Evolutionary conservation across 2,329 filamentous ascomycete genomes (phyloP), one percentile per base, ranked within the genome.

Genomic region (Stemphylium lycopersici): DNA sequence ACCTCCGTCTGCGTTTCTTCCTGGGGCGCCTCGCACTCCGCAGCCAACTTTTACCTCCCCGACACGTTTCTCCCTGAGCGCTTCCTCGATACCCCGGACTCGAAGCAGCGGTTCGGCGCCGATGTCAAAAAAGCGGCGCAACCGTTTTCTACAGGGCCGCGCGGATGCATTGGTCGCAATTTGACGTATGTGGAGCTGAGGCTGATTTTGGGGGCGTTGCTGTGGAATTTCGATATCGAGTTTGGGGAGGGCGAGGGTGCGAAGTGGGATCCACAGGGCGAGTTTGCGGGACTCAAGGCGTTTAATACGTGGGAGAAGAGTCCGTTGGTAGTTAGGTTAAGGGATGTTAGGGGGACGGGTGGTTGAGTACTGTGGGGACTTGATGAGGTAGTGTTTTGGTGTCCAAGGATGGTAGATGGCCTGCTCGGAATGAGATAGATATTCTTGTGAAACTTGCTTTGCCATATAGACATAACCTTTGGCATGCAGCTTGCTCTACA

Each of bases 141-240:
- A 37, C 71, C 71, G 0, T 74, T 74, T 42, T 68, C 66, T 3
- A 55, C 63, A 0, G 71, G 72, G 4, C 71, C 70, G 0, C 49
- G 71, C 15, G 66, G 63, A 3, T 75, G 71, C 41, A 72, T 75
- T 48, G 71, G 72, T 2, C 55, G 63, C 13, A 67, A 65, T 36
- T 24, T 70, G 54, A 72, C 73, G 2, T 78, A 77, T 58, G 68
- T 72, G 16, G 72, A 73, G 53, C 44, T 74, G 54, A 53, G 69
- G 24, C 42, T 74, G 2, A 72, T 72, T 34, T 37, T 73, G 3
- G 69, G 60, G 1, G 63, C 63, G n/a, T 48, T 74, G 44, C 39
- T 74, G 29, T 74, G 72, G 71, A 68, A 72, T 33, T 74, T 72
- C 42, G 69, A 74, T 59, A 42, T 73, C 4, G 69, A 69, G 44